Percentiles rank a stretch among this genome's conserved stretches.
phyloP scores from a whole-genome alignment of 768 basidiomycete genomes.

The Sporobolomyces roseus region DNA sequence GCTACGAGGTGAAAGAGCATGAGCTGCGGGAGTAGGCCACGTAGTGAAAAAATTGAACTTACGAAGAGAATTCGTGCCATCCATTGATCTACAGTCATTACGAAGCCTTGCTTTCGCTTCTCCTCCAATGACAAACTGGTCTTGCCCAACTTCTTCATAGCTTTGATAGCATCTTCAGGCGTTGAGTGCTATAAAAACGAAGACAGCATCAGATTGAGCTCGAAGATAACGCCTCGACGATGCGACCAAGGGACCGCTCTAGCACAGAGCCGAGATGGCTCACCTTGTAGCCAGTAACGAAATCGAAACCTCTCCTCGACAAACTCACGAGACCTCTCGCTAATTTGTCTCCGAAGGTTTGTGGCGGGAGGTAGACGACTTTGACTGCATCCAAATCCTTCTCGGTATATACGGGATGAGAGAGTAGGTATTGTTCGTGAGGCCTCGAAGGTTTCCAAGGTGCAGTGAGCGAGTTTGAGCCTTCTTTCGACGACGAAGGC shows the following conservation, averaged over 20 bases:
- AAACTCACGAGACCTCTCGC: conserved; percentile 63
- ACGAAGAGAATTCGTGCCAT: conserved; percentile 57
- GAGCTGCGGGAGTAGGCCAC: not conserved
- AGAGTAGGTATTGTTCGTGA: conserved; percentile 67
- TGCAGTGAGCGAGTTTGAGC: not conserved
- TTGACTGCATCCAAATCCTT: conserved; percentile 55
- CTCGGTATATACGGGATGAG: conserved; percentile 82
- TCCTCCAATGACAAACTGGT: conserved; percentile 55
- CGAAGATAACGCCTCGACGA: no score
- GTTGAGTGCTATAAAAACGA: conserved; percentile 32
- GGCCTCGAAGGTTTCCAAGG: conserved; percentile 40
- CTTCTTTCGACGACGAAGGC: not conserved
- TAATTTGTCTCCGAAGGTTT: conserved; percentile 67
- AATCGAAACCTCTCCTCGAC: conserved; percentile 66
- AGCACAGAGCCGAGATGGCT: no score
- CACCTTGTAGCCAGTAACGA: conserved; percentile 78
- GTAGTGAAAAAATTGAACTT: not conserved
- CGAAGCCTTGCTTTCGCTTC: conserved; percentile 67
- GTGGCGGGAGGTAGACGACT: conserved; percentile 65
- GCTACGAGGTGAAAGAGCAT: conserved; percentile 25
- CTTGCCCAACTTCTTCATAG: conserved; percentile 32
- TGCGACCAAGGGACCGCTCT: no score
- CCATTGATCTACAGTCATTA: conserved; percentile 59
- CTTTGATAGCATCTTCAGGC: conserved; percentile 20
- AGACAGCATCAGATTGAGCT: no score